Base-by-base conservation (phyloP, 257 asterid species). In the Solanum pennellii region DNA sequence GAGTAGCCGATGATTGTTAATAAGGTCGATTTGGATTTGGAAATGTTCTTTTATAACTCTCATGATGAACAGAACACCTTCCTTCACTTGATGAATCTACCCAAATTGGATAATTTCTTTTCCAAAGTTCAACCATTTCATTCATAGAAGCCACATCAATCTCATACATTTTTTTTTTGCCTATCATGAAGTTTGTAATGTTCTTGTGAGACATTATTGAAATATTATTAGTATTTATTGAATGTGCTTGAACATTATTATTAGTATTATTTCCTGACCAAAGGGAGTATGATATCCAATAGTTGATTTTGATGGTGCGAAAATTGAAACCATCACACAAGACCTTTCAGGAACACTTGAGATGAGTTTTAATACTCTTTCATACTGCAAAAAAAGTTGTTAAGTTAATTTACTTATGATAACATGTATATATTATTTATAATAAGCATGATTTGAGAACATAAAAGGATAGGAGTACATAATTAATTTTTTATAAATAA, bases 51-150 rank as follows among this genome's bases (percentile, higher is more conserved):
- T 93, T 93, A 83, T 91, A 93, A 77, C 88, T 90, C 31, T 93
- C 94, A 16, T 87, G 88, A 83, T 93, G 91, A 62, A 96, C 84
- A n/a, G 59, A n/a, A 65, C 52, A 87, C 80, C 94, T 90, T 77
- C 94, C 96, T 42, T 92, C 92, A n/a, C 45, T 39, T 2, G 89
- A 12, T 75, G 94, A 88, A 83, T 89, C 88, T 27, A 89, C 39
- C 98, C 97, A 95, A 18, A 95, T 45, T 7, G 98, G 95, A 88
- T 95, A 95, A 37, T 93, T 91, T 60, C 85, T 74, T 76, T 86
- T 91, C 12, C 92, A 68, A 79, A n/a, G n/a, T n/a, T n/a, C n/a
- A n/a, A n/a, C n/a, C n/a, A n/a, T n/a, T n/a, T n/a, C n/a, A n/a
- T n/a, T 89, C 88, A 91, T 91, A 86, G 98, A 96, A 12, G 23